Conservation (phyloP, 441 rosid species). For the Cnidoscolus chayamansa region DNA sequence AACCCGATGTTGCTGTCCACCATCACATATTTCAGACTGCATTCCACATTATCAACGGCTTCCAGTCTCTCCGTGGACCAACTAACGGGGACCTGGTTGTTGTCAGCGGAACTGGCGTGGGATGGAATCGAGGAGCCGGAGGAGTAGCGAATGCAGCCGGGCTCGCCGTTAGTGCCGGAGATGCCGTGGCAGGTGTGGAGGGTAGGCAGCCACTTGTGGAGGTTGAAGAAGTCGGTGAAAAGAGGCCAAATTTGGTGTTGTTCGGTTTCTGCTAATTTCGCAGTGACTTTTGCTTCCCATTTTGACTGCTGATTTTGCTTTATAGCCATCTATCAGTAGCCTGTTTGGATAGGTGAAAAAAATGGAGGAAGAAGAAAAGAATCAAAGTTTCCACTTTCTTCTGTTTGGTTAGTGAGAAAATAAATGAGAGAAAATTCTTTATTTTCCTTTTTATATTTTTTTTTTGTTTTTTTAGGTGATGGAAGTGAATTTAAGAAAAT, state of each 20-base stretch:
- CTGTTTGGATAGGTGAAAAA: too few species aligned
- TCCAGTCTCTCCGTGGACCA: slow-evolving; percentile 18
- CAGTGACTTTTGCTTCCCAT: too few species aligned
- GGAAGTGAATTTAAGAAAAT: too few species aligned
- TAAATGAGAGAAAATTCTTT: too few species aligned
- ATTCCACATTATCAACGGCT: slow-evolving; percentile 36
- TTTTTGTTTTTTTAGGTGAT: too few species aligned
- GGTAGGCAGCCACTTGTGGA: slow-evolving; percentile 46
- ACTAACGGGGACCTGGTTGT: neutral
- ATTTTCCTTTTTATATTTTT: too few species aligned
- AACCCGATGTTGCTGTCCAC: slow-evolving; percentile 59
- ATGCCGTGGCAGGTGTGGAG: slow-evolving; percentile 41
- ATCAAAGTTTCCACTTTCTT: too few species aligned
- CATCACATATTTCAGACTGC: slow-evolving; percentile 44
- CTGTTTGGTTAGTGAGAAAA: too few species aligned
- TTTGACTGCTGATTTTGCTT: too few species aligned
- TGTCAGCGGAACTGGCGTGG: neutral
- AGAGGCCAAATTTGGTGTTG: slow-evolving; percentile 31
- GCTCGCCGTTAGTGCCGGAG: slow-evolving; percentile 53
- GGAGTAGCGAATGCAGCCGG: slow-evolving; percentile 46
- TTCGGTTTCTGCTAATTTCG: too few species aligned
- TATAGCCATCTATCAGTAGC: too few species aligned
- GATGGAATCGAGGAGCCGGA: slow-evolving; percentile 41
- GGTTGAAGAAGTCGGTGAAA: slow-evolving; percentile 54
- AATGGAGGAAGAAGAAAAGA: too few species aligned